phyloP scores from a whole-genome alignment of 2,329 filamentous ascomycete species.

The Knufia fluminis region DNA sequence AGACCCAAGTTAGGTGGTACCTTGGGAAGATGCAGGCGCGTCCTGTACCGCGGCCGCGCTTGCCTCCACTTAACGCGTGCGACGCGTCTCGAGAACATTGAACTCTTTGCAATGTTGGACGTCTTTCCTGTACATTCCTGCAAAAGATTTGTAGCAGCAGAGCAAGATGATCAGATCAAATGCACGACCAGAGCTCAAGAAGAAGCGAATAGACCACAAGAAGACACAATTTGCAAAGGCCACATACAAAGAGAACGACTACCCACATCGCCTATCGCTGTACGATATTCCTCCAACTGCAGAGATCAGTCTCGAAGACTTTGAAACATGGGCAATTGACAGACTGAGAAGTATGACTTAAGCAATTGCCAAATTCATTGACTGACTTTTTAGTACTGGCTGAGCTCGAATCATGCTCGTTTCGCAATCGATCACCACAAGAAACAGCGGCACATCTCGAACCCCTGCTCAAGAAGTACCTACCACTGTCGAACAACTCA shows the following conservation, averaged over 20 bases:
- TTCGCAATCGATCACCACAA: conserved; percentile 75
- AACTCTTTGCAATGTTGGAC: no score
- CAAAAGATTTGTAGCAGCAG: not conserved
- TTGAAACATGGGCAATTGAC: conserved; percentile 98
- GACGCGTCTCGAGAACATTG: no score
- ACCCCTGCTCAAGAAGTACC: conserved; percentile 75
- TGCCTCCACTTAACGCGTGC: no score
- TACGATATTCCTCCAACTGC: conserved; percentile 80
- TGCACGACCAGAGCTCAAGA: conserved; percentile 51
- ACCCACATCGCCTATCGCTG: conserved; percentile 83
- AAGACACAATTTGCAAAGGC: conserved; percentile 79
- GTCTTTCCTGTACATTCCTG: no score
- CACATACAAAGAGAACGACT: conserved; percentile 66
- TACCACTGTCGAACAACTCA: conserved; percentile 69
- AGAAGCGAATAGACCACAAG: conserved; percentile 68
- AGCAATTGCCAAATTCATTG: conserved; percentile 8
- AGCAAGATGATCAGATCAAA: conserved; percentile 37
- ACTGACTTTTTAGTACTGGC: conserved; percentile 29
- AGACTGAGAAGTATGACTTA: conserved; percentile 59
- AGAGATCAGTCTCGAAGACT: conserved; percentile 92
- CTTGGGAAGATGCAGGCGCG: no score
- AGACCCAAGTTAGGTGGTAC: no score
- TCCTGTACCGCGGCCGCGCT: no score
- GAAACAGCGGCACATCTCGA: conserved; percentile 81
- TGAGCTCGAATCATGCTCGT: conserved; percentile 77